Conservation (phyloP, 2,329 filamentous ascomycete species). For the Colletotrichum sp. region DNA sequence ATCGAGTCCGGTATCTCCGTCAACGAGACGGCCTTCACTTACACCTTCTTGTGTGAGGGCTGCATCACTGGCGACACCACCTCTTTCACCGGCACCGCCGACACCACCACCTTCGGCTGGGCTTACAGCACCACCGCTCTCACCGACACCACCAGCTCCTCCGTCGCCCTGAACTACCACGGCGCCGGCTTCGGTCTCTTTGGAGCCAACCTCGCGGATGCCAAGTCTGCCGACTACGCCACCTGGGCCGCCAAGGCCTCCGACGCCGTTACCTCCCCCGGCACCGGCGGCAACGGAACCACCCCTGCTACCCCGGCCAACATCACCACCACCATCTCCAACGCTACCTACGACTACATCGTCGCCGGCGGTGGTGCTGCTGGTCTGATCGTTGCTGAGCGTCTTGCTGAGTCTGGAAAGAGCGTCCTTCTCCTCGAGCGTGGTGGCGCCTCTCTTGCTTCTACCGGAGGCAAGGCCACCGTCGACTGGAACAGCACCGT, state of each 20-base stretch:
- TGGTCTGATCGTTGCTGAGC: slow-evolving; percentile 18
- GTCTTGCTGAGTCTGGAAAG: slow-evolving; percentile 23
- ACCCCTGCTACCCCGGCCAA: slow-evolving; percentile 1
- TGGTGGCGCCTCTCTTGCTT: slow-evolving; percentile 11
- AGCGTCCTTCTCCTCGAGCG: slow-evolving; percentile 22
- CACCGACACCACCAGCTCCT: slow-evolving; percentile 19
- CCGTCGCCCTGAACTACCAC: slow-evolving; percentile 24
- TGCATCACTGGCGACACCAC: slow-evolving; percentile 37
- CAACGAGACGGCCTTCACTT: slow-evolving; percentile 52
- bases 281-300: slow-evolving; percentile 10
- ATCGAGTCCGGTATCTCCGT: slow-evolving; percentile 51
- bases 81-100: slow-evolving; percentile 23
- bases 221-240: slow-evolving; percentile 24
- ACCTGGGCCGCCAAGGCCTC: slow-evolving; percentile 26
- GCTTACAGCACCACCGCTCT: slow-evolving; percentile 22
- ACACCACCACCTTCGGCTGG: slow-evolving; percentile 17
- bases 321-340: slow-evolving; percentile 18
- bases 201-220: slow-evolving; percentile 20
- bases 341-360: slow-evolving; percentile 23
- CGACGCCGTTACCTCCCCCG: slow-evolving; percentile 25
- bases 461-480: slow-evolving; percentile 23
- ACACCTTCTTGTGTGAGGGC: slow-evolving; percentile 52
- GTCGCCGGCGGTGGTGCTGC: slow-evolving; percentile 23
- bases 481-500: slow-evolving; percentile 31
- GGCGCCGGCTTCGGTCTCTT: slow-evolving; percentile 26